A percentile compares a stretch with the other conserved stretches of the same genome.
Evolutionary conservation across 192 early-diverging fungal species (phyloP).

Genomic region (Pilobolus umbonatus): DNA sequence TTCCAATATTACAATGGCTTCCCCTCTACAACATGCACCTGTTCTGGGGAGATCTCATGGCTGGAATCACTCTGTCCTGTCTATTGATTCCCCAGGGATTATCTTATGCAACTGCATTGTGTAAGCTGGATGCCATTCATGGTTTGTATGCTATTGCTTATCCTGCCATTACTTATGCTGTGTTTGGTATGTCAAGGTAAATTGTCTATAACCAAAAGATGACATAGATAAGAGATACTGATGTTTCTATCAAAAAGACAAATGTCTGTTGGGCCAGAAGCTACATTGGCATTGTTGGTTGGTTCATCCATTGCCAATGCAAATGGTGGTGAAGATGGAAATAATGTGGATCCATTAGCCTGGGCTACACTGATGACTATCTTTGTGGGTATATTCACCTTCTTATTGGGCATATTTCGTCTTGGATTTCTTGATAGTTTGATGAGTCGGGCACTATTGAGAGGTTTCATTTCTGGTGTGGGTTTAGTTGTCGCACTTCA

Average conservation of each 20-base stretch:
- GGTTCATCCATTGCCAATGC: slow-evolving; percentile 57
- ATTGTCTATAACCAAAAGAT: background rate
- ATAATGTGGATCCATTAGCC: slow-evolving; percentile 44
- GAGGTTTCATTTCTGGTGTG: slow-evolving; percentile 94
- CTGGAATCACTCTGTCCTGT: slow-evolving; percentile 80
- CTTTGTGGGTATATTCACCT: slow-evolving; percentile 92
- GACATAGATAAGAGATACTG: background rate
- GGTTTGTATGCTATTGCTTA: slow-evolving; percentile 88
- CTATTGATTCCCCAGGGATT: slow-evolving; percentile 72
- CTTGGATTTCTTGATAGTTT: slow-evolving; percentile 98
- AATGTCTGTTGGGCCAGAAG: slow-evolving; percentile 93
- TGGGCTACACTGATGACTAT: slow-evolving; percentile 74
- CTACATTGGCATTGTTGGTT: slow-evolving; percentile 84
- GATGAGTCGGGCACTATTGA: slow-evolving; percentile 85
- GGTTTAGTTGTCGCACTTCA: slow-evolving; percentile 90
- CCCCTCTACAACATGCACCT: slow-evolving; percentile 64
- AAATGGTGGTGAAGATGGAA: slow-evolving; percentile 34
- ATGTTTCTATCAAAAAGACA: slow-evolving; percentile 64
- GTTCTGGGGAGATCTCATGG: slow-evolving; percentile 72
- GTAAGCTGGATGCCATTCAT: slow-evolving; percentile 79
- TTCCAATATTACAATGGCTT: slow-evolving; percentile 92
- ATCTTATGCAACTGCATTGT: slow-evolving; percentile 87
- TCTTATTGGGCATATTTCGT: slow-evolving; percentile 90
- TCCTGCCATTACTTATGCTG: slow-evolving; percentile 78
- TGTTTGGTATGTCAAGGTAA: slow-evolving; percentile 90